These are phyloP conservation scores for Wallacemonas rigidus DNA, from an alignment of 208 protist genomes.

Conservation along the genomic window DNA sequence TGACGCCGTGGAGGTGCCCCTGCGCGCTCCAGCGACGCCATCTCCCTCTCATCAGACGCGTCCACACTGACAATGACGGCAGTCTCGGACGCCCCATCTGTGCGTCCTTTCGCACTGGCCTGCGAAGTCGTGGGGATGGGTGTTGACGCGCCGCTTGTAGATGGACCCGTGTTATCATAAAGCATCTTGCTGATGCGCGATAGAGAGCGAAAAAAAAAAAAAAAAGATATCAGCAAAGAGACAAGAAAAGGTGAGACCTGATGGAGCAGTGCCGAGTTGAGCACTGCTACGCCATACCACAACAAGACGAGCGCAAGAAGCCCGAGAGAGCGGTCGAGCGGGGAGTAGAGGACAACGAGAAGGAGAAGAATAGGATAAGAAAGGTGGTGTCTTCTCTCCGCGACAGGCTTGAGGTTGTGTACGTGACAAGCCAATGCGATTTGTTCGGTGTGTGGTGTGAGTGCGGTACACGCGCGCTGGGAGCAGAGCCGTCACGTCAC, in stretches of 20 bases:
- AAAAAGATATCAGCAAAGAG: background rate
- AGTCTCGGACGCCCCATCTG: too few species aligned
- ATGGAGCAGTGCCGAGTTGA: background rate
- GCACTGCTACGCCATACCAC: too few species aligned
- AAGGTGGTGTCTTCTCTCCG: too few species aligned
- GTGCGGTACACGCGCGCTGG: too few species aligned
- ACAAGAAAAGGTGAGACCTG: background rate
- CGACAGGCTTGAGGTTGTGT: too few species aligned
- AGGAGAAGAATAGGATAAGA: too few species aligned
- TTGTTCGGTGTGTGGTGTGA: too few species aligned
- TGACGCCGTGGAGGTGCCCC: slow-evolving; percentile 12
- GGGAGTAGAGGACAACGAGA: too few species aligned
- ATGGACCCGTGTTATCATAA: background rate
- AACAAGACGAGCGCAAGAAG: too few species aligned
- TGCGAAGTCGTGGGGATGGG: background rate
- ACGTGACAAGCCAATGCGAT: too few species aligned
- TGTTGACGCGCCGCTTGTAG: background rate
- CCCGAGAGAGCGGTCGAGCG: too few species aligned
- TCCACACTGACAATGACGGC: background rate
- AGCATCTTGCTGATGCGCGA: background rate
- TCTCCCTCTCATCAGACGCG: background rate
- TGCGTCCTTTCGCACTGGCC: background rate
- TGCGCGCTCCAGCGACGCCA: background rate
- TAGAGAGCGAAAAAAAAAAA: background rate
- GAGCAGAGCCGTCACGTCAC: too few species aligned